These are phyloP conservation scores for Hemerocallis citrina DNA, from an alignment of 106 monocot species.

Conservation along the genomic window DNA sequence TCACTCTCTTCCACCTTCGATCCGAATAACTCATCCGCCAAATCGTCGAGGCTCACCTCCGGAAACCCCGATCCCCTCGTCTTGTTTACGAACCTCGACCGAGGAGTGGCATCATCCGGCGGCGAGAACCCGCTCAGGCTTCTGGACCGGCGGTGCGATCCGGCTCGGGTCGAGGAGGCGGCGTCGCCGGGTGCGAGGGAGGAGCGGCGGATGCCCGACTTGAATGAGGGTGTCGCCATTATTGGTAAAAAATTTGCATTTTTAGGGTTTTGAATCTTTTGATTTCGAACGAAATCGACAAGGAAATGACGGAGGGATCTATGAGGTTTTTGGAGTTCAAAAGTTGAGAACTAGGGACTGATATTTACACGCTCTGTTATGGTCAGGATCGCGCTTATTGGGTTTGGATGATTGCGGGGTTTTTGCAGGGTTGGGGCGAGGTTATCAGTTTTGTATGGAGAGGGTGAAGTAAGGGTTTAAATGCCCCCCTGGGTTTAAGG, in stretches of 20 bases:
- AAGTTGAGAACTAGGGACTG: no score
- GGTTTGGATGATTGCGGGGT: no score
- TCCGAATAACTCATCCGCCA: constrained; percentile 75
- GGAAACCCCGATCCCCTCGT: constrained; percentile 43
- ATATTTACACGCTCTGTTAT: no score
- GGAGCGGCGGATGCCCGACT: constrained; percentile 22
- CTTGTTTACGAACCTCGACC: constrained; percentile 66
- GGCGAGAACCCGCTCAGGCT: constrained; percentile 64
- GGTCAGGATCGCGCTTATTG: no score
- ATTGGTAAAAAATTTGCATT: neutral
- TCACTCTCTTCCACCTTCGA: constrained; percentile 31
- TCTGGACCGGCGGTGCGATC: constrained; percentile 42
- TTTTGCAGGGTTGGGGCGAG: no score
- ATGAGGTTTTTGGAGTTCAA: no score
- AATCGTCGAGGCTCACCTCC: constrained; percentile 77
- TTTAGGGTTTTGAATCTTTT: neutral
- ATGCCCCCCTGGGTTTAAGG: no score
- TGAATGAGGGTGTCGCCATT: constrained; percentile 46
- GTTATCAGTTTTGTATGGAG: no score
- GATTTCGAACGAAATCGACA: neutral
- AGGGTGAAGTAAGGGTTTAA: no score
- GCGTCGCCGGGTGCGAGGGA: constrained; percentile 13
- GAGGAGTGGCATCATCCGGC: constrained; percentile 33
- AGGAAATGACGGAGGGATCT: constrained; percentile 10
- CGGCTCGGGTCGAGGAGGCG: constrained; percentile 25